Conservation (phyloP, 148 eudicot genomes). For the Chenopodium formosanum region DNA sequence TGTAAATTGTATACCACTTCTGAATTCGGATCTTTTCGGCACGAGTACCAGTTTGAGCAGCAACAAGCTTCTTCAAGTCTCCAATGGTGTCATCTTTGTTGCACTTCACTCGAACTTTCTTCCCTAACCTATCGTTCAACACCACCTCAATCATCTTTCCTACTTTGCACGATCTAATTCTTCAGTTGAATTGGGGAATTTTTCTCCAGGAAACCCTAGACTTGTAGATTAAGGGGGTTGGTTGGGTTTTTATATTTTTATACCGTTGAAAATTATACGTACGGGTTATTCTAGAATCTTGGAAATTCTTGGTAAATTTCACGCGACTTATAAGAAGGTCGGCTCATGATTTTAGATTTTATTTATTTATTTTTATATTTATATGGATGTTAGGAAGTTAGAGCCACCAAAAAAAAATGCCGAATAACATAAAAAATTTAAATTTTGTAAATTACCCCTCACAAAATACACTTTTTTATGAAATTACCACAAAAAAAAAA, state of each 20-base stretch:
- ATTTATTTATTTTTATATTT: no score
- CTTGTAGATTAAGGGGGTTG: not conserved
- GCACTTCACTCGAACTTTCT: slow-evolving; percentile 90
- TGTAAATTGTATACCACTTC: slow-evolving; percentile 92
- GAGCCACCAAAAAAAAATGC: no score
- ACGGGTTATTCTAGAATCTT: no score
- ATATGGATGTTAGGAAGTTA: no score
- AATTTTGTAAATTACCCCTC: no score
- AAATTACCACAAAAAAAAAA: no score
- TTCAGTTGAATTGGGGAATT: not conserved
- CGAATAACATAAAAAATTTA: no score
- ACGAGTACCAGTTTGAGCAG: slow-evolving; percentile 89
- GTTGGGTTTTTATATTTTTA: not conserved
- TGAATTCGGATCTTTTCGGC: slow-evolving; percentile 89
- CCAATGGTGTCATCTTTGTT: slow-evolving; percentile 95
- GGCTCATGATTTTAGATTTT: no score
- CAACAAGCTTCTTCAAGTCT: slow-evolving; percentile 87
- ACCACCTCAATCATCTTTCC: slow-evolving; percentile 36
- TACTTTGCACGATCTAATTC: not conserved
- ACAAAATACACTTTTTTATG: no score
- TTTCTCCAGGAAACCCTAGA: slow-evolving; percentile 4
- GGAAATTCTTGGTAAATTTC: no score
- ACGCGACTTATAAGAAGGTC: no score
- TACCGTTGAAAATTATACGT: no score
- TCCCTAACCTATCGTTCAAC: slow-evolving; percentile 35